Evolutionary conservation across 805 yeast genomes (phyloP).

Genomic region (Wickerhamiella dianesei): DNA sequence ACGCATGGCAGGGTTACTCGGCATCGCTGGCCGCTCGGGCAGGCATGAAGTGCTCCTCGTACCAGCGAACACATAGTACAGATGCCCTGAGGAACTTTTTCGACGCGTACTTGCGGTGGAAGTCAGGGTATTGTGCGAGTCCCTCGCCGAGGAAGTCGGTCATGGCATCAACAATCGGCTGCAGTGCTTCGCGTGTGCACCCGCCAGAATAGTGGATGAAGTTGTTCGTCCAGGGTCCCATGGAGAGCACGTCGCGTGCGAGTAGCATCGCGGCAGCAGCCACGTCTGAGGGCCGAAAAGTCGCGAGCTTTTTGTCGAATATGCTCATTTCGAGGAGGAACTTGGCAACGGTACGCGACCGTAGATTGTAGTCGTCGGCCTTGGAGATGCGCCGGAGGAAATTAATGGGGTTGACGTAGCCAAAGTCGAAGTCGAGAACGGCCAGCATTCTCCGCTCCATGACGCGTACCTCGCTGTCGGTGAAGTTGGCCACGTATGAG

Average conservation of each 20-base stretch:
- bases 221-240: conserved; percentile 64
- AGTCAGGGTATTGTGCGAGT: conserved; percentile 57
- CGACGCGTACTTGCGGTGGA: conserved; percentile 84
- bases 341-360: conserved; percentile 73
- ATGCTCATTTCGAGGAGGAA: conserved; percentile 66
- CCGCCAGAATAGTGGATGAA: conserved; percentile 88
- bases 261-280: conserved; percentile 84
- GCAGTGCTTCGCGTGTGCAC: conserved; percentile 56
- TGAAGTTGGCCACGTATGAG: conserved; percentile 79
- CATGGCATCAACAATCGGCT: conserved; percentile 58
- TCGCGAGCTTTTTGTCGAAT: conserved; percentile 63
- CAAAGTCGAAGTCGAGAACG: conserved; percentile 56
- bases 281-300: conserved; percentile 58
- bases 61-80: conserved; percentile 26
- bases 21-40: background rate
- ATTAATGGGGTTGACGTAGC: conserved; percentile 82
- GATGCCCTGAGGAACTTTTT: conserved; percentile 66
- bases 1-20: background rate
- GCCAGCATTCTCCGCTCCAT: conserved; percentile 73
- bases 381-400: conserved; percentile 77
- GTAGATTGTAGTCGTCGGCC: conserved; percentile 80
- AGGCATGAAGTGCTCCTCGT: conserved; percentile 11
- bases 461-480: conserved; percentile 64
- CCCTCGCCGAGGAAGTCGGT: conserved; percentile 64
- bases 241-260: conserved; percentile 54